These are phyloP conservation scores for Canavalia ensiformis DNA, from an alignment of 306 rosid genomes.

Conservation along the genomic window DNA sequence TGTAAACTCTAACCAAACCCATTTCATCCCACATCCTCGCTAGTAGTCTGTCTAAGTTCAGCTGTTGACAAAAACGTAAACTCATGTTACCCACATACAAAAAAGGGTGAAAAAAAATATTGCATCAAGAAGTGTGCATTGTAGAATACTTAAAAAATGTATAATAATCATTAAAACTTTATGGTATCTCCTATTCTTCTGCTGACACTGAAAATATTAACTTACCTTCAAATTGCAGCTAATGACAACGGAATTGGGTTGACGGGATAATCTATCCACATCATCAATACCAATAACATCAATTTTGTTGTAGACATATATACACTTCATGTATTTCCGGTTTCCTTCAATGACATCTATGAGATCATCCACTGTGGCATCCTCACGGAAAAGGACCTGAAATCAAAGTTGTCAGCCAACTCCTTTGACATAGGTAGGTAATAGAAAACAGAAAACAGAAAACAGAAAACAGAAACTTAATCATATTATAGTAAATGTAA, in stretches of 20 bases:
- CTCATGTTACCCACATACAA: not conserved
- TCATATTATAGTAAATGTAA: slow-evolving; percentile 6
- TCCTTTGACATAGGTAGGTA: slow-evolving; percentile 19
- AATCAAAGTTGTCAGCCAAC: slow-evolving; percentile 44
- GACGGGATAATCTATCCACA: slow-evolving; percentile 94
- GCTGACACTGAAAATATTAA: slow-evolving; percentile 40
- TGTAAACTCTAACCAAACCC: slow-evolving; percentile 98
- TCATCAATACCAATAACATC: slow-evolving; percentile 97
- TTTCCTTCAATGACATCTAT: slow-evolving; percentile 99
- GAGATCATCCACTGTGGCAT: slow-evolving; percentile 97
- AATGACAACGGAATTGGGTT: slow-evolving; percentile 93
- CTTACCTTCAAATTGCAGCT: slow-evolving; percentile 92
- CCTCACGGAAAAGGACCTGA: slow-evolving; percentile 96
- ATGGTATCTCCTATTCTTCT: slow-evolving; percentile 16
- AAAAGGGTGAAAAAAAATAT: not conserved
- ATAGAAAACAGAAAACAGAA: not conserved
- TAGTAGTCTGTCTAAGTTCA: slow-evolving; percentile 95
- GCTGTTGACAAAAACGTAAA: slow-evolving; percentile 64
- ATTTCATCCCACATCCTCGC: slow-evolving; percentile 98
- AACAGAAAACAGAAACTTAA: slow-evolving; percentile 1
- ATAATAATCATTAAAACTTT: not conserved
- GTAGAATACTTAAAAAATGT: not conserved
- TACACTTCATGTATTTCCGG: slow-evolving; percentile 98
- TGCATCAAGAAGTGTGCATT: not conserved
- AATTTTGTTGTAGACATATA: slow-evolving; percentile 98